Base-by-base conservation (phyloP, 208 protist genomes). In the Crithidia bombi region DNA sequence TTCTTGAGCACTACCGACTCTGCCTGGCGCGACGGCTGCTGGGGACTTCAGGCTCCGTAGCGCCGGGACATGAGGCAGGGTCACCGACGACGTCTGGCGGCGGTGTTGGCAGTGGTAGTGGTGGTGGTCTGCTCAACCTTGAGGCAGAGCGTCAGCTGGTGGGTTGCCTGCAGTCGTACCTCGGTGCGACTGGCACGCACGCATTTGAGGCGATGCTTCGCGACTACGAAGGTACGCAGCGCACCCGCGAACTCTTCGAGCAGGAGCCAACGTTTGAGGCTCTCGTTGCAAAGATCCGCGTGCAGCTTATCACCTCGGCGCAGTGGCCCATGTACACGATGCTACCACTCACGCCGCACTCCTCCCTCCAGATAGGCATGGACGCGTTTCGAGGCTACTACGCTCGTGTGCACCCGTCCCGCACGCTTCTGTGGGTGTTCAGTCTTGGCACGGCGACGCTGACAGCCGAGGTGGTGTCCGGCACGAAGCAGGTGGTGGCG, bases 141-240 rank as follows among this genome's bases (percentile, higher is more conserved):
- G 79, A 83, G 36, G 69, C 47, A 14, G 87, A 90, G 70, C 84
- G 75, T n/a, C 51, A 79, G 46, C 43, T 90, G n/a, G 55, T 89
- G 36, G 61, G 69, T 44, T 67, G 78, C 26, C 68, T 93, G 33
- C 83, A 83, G 70, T 44, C 59, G 30, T 46, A 72, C 59, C 58
- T 93, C 39, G 84, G 83, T 4, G 59, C 75, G 17, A 70, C 61
- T 12, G 56, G 65, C 52, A 78, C 79, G 5, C 68, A 83, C 55
- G 75, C 69, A 35, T 67, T 93, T 17, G 83, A 86, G 58, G 75
- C 75, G n/a, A 93, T 93, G 85, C 55, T 93, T 55, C 83, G 81
- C 26, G 88, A 93, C 65, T 78, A 79, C 58, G 78, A 79, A 46
- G 70, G 52, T 23, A 82, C 66, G 30, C 49, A 61, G 46, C 56